Conservation (phyloP, 2,329 filamentous ascomycete species). For the Albifimbria verrucaria region DNA sequence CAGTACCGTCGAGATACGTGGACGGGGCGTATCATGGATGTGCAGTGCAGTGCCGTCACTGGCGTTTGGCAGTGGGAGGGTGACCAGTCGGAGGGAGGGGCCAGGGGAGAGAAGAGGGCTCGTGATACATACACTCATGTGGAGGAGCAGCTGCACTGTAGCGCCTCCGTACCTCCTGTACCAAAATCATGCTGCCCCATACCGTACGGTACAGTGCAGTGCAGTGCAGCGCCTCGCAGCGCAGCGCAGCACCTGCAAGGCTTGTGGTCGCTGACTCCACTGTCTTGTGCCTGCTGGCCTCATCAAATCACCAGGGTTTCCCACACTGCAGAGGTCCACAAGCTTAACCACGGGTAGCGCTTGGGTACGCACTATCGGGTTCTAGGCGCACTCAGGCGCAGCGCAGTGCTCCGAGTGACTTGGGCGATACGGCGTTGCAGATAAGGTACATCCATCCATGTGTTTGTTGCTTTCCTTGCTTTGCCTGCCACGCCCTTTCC, state of each 20-base stretch:
- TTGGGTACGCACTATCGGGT: neutral
- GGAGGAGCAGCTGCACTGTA: too few relatives aligned
- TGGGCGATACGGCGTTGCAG: neutral
- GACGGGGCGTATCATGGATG: neutral
- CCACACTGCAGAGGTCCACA: neutral
- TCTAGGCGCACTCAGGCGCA: neutral
- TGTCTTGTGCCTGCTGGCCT: too few relatives aligned
- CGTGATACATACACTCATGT: too few relatives aligned
- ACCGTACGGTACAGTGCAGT: neutral
- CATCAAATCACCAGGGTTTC: neutral
- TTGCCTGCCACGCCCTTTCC: too few relatives aligned
- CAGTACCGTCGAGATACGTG: neutral
- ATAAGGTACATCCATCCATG: neutral
- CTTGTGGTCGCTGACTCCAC: too few relatives aligned
- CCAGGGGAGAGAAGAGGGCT: neutral
- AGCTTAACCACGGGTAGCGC: neutral
- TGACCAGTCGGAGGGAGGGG: neutral
- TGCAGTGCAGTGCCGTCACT: neutral
- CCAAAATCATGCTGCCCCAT: neutral
- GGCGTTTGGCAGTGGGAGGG: neutral
- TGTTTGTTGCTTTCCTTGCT: neutral
- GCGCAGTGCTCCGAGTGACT: neutral
- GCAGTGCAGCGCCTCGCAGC: neutral
- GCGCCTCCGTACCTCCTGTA: too few relatives aligned
- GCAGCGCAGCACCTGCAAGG: neutral